phyloP scores from a whole-genome alignment of 2,329 filamentous ascomycete species.

The Fusarium poae region DNA sequence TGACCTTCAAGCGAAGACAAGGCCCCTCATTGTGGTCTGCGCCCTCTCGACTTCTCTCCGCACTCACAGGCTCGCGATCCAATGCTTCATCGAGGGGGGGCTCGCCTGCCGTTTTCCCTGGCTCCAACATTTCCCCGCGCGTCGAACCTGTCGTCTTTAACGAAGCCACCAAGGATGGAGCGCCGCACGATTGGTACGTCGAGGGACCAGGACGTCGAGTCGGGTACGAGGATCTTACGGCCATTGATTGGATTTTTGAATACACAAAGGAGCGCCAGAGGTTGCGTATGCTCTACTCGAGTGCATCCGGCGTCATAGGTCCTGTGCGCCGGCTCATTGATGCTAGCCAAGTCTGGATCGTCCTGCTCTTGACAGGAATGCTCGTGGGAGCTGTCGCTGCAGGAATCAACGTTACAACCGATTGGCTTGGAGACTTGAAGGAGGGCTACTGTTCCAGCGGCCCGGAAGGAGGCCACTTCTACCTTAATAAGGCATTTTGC shows the following conservation, averaged over 20 bases:
- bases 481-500: constrained; percentile 91
- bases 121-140: constrained; percentile 27
- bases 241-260: constrained; percentile 99
- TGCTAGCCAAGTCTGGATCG: constrained; percentile 90
- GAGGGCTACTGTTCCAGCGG: constrained; percentile 84
- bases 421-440: constrained; percentile 95
- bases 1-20: constrained; percentile 80
- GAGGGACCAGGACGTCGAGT: constrained; percentile 91
- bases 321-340: constrained; percentile 81
- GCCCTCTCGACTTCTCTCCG: constrained; percentile 63
- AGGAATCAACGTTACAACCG: constrained; percentile 87
- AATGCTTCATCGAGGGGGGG: constrained; percentile 34
- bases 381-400: constrained; percentile 88
- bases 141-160: constrained; percentile 35
- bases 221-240: constrained; percentile 94
- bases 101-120: constrained; percentile 36
- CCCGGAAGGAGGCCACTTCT: constrained; percentile 85
- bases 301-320: constrained; percentile 77
- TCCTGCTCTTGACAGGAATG: constrained; percentile 87
- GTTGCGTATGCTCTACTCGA: constrained; percentile 79
- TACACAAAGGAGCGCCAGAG: constrained; percentile 96
- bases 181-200: constrained; percentile 82
- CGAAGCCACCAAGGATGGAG: constrained; percentile 60
- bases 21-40: constrained; percentile 63
- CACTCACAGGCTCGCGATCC: constrained; percentile 54